These are phyloP conservation scores for Penicillium lagena DNA, from an alignment of 495 filamentous ascomycete genomes.

Conservation along the genomic window DNA sequence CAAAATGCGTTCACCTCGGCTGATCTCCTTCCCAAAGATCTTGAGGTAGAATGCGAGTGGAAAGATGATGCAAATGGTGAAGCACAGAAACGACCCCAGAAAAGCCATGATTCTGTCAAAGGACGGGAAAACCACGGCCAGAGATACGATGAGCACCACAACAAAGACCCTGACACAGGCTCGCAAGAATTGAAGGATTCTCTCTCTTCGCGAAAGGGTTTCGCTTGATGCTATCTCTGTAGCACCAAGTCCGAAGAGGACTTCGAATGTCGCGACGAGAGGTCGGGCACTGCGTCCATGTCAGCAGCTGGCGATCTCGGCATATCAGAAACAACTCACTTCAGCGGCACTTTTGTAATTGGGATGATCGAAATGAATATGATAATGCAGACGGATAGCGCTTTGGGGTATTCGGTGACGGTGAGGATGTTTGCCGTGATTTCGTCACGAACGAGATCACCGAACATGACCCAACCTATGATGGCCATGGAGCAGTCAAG, in stretches of 20 bases:
- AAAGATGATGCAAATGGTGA: conserved; percentile 88
- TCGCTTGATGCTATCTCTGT: conserved; percentile 40
- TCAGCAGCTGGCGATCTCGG: conserved; percentile 7
- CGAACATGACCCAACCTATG: conserved; percentile 88
- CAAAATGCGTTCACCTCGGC: conserved; percentile 53
- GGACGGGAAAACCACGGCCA: conserved; percentile 74
- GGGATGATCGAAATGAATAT: conserved; percentile 88
- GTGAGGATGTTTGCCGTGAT: conserved; percentile 83
- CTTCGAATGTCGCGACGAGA: conserved; percentile 78
- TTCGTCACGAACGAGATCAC: conserved; percentile 75
- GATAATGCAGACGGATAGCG: conserved; percentile 68
- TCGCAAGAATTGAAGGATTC: conserved; percentile 52
- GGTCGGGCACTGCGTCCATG: conserved; percentile 57
- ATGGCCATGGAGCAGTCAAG: conserved; percentile 77
- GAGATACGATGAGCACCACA: conserved; percentile 53
- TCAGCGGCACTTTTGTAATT: conserved; percentile 88
- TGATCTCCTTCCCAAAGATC: conserved; percentile 78
- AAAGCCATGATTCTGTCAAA: conserved; percentile 96
- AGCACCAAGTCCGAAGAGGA: conserved; percentile 38
- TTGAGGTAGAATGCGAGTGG: conserved; percentile 88
- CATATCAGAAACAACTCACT: conserved; percentile 41
- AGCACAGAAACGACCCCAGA: conserved; percentile 84
- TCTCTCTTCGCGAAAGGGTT: conserved; percentile 15
- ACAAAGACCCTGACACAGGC: conserved; percentile 53
- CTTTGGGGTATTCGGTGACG: conserved; percentile 67